Percentiles rank a stretch among this genome's conserved stretches.
Evolutionary conservation across 2,329 filamentous ascomycete species (phyloP).

Genomic region (Colletotrichum zoysiae): DNA sequence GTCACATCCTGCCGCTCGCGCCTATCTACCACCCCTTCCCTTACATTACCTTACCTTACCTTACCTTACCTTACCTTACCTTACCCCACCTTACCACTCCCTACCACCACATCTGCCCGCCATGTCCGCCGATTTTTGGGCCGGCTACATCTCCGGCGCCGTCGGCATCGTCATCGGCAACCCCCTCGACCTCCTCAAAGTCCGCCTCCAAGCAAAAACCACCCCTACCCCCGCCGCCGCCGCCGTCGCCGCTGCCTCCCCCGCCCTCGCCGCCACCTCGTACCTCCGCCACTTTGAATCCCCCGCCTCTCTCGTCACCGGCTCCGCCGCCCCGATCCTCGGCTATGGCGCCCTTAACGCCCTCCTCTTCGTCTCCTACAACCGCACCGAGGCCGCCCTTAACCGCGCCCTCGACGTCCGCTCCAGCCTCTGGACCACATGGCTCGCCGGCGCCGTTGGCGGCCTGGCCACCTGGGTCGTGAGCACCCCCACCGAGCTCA

Average conservation of each 20-base stretch:
- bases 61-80: too few relatives aligned
- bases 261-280: conserved; percentile 40
- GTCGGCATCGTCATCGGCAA: conserved; percentile 67
- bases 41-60: too few relatives aligned
- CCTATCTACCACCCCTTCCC: background rate
- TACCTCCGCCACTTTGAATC: conserved; percentile 52
- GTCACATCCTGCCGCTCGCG: background rate
- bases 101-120: background rate
- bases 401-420: conserved; percentile 51
- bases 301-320: conserved; percentile 63
- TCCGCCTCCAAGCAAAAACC: conserved; percentile 77
- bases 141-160: conserved; percentile 89
- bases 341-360: conserved; percentile 94
- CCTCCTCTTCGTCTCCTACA: conserved; percentile 90
- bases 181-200: conserved; percentile 68
- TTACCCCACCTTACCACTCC: too few relatives aligned
- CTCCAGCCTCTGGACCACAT: conserved; percentile 74
- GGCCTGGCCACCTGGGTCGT: conserved; percentile 89
- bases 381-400: conserved; percentile 79
- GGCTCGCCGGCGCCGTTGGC: conserved; percentile 82
- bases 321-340: conserved; percentile 86
- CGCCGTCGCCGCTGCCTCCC: conserved; percentile 25
- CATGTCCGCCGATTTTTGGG: conserved; percentile 94
- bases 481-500: conserved; percentile 88
- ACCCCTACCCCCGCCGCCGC: conserved; percentile 16